Base-by-base conservation (phyloP, 202 grass and related monocot species). In the Saccharum hybrid region DNA sequence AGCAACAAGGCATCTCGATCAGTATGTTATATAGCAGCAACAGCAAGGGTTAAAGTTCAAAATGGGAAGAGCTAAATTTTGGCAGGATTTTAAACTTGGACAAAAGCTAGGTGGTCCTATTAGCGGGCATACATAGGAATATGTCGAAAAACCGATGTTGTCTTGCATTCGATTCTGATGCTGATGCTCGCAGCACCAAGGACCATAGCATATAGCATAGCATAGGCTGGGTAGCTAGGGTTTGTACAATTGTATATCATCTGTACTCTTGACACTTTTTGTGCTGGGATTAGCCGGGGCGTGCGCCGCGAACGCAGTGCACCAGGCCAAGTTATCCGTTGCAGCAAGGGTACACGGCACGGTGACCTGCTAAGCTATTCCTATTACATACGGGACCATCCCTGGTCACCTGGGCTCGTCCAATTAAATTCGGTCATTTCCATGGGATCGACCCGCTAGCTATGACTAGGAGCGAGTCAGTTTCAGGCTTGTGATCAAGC, bases 161-260 rank as follows among this genome's bases (percentile, higher is more conserved):
- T 86, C 62, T 81, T 75, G 84, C 70, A 86, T 63, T 62, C 61
- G 22, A 56, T 63, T 41, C 40, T 14, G 77, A 79, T 79, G 77
- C 75, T 79, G 71, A 72, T 85, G 83, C 83, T 85, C 81, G 40
- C 71, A 45, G 81, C 70, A 83, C 81, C 60, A 57, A 75, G 7
- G 69, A 48, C 42, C 68, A 42, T 43, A 71, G 11, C 2, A 7
- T 23, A 37, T 26, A 26, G 38, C 1, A 10, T 21, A 11, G 36
- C 36, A 13, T 45, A 42, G n/a, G n/a, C 7, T 7, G 1, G 40
- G 5, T 57, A n/a, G 2, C 19, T 79, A 75, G 70, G 63, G 71
- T 68, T 66, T 56, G 56, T 33, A 16, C 68, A 75, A 86, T 74
- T 81, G 72, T 68, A 66, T 75, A 81, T 86, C 37, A 8, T 75